Evolutionary conservation across 176 grass and related monocot species (phyloP).

Genomic region (Juncus inflexus): DNA sequence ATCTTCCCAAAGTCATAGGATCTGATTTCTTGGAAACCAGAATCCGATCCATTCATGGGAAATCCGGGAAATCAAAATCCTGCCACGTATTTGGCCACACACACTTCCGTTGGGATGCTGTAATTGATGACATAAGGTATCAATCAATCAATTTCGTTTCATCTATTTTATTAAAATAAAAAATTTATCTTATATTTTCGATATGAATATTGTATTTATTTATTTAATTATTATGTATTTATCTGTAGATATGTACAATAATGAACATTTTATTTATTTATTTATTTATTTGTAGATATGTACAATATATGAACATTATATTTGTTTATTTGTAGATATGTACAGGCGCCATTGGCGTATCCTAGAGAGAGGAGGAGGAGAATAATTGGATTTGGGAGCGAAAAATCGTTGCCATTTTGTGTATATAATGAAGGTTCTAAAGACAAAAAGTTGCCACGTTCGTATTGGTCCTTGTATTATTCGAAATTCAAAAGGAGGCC

Average conservation of each 20-base stretch:
- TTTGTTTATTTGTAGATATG: slow-evolving; percentile 42
- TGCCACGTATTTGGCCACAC: slow-evolving; percentile 97
- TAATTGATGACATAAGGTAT: slow-evolving; percentile 82
- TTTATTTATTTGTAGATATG: too few relatives aligned
- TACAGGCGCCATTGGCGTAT: slow-evolving; percentile 88
- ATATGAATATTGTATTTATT: too few relatives aligned
- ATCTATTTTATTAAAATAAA: neutral
- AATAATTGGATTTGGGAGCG: slow-evolving; percentile 43
- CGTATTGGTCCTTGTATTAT: slow-evolving; percentile 87
- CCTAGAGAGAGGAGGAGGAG: slow-evolving; percentile 74
- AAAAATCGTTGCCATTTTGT: slow-evolving; percentile 85
- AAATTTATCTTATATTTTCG: too few relatives aligned
- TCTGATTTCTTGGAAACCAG: slow-evolving; percentile 78
- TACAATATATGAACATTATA: too few relatives aligned
- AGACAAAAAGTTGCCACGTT: slow-evolving; percentile 50
- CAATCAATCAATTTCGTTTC: neutral
- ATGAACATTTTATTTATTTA: too few relatives aligned
- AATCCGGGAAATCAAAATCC: slow-evolving; percentile 30
- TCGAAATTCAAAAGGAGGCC: slow-evolving; percentile 71
- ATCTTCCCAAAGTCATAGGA: slow-evolving; percentile 85
- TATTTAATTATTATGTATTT: too few relatives aligned
- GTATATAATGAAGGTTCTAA: slow-evolving; percentile 71
- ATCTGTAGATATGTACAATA: too few relatives aligned
- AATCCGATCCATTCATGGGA: slow-evolving; percentile 63
- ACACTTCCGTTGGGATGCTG: slow-evolving; percentile 92